A percentile compares a stretch with the other conserved stretches of the same genome.
Evolutionary conservation across 2,329 filamentous ascomycete genomes (phyloP).

Genomic region (Penicillium digitatum): DNA sequence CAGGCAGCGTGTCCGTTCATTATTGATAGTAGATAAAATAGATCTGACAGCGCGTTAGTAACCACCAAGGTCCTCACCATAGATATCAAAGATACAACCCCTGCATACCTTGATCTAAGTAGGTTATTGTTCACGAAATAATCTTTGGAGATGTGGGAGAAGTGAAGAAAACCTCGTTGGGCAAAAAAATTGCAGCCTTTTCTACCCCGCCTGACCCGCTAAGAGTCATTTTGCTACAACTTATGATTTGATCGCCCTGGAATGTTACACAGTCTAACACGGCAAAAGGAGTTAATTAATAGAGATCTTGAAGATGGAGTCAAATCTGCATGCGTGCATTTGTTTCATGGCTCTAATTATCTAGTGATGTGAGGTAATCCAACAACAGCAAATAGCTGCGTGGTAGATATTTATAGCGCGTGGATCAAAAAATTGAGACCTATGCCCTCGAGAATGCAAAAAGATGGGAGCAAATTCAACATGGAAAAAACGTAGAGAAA

Average conservation of each 20-base stretch:
- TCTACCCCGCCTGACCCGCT: slow-evolving; percentile 13
- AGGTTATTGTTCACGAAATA: background rate
- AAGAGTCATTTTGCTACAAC: background rate
- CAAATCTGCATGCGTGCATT: fast-evolving
- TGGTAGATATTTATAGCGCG: no score
- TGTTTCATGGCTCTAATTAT: background rate
- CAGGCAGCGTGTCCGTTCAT: slow-evolving; percentile 24
- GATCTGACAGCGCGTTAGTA: background rate
- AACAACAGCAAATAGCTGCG: no score
- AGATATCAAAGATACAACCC: background rate
- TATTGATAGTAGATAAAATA: slow-evolving; percentile 7
- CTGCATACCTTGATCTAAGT: background rate
- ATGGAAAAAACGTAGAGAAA: no score
- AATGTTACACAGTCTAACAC: background rate
- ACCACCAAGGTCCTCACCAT: slow-evolving; percentile 3
- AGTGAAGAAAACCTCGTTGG: background rate
- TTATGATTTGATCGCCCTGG: background rate
- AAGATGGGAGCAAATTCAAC: no score
- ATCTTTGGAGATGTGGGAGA: background rate
- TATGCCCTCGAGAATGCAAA: no score
- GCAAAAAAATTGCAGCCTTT: slow-evolving; percentile 12
- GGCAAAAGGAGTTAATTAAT: background rate
- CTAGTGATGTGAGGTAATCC: no score
- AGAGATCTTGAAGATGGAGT: background rate
- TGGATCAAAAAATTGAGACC: no score